A percentile compares a stretch with the other conserved stretches of the same genome.
These are phyloP conservation scores for Aureobasidium sp. DNA, from an alignment of 2,329 filamentous ascomycete genomes.

Conservation along the genomic window DNA sequence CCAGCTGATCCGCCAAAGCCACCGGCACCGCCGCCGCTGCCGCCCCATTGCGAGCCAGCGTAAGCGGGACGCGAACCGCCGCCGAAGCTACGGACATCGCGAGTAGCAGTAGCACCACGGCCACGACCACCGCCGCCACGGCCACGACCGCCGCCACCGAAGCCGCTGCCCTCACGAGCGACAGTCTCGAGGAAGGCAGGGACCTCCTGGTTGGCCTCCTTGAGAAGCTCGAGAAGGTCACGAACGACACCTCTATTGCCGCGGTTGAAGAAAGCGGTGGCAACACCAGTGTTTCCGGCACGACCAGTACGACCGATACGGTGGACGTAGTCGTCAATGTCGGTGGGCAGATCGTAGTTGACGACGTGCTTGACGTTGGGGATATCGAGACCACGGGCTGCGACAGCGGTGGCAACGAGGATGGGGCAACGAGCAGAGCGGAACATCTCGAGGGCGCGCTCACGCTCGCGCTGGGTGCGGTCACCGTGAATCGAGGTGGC, in stretches of 20 bases:
- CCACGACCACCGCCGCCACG: conserved; percentile 61
- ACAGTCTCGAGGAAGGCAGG: conserved; percentile 93
- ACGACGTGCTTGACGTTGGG: conserved; percentile 95
- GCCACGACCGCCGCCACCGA: conserved; percentile 56
- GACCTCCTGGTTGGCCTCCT: conserved; percentile 97
- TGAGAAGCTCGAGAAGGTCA: conserved; percentile 92
- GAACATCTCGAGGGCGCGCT: conserved; percentile 96
- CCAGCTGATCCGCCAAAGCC: conserved; percentile 22
- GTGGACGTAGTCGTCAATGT: conserved; percentile 98
- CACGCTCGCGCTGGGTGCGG: conserved; percentile 96
- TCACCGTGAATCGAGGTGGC: conserved; percentile 98
- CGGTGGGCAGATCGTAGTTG: conserved; percentile 97
- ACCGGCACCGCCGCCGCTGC: conserved; percentile 33
- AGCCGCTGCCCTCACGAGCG: conserved; percentile 82
- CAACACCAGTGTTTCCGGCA: conserved; percentile 97
- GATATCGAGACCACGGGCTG: conserved; percentile 78
- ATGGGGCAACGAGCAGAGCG: conserved; percentile 92
- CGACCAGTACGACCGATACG: conserved; percentile 99
- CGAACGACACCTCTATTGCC: conserved; percentile 97
- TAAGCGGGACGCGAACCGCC: conserved; percentile 47
- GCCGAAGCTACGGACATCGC: conserved; percentile 66
- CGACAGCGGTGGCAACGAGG: conserved; percentile 91
- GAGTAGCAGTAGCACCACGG: conserved; percentile 61
- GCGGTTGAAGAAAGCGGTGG: conserved; percentile 99
- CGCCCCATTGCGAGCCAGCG: conserved; percentile 48